These are phyloP conservation scores for Nicotiana obtusifolia DNA, from an alignment of 257 asterid genomes.

Conservation along the genomic window DNA sequence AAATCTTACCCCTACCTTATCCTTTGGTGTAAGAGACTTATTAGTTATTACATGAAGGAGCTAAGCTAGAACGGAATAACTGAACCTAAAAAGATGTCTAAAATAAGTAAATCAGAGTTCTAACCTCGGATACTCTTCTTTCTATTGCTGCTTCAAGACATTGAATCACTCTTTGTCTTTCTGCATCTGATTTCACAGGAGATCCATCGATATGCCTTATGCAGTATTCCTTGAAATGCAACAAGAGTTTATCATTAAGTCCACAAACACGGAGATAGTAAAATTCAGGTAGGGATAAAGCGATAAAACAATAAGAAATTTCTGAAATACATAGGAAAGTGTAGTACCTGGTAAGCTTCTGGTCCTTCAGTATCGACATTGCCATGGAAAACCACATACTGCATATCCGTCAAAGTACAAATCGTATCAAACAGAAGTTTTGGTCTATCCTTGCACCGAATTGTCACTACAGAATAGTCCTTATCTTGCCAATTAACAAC, in stretches of 20 bases:
- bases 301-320: not conserved
- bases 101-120: not conserved
- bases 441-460: conserved; percentile 86
- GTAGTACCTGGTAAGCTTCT: conserved; percentile 78
- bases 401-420: conserved; percentile 94
- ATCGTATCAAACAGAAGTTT: conserved; percentile 81
- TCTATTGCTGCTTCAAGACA: conserved; percentile 96
- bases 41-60: not conserved
- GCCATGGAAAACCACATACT: conserved; percentile 92
- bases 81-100: not conserved
- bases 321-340: not conserved
- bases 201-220: conserved; percentile 90
- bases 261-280: not conserved
- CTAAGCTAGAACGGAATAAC: not conserved
- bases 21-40: no score
- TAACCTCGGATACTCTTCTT: conserved; percentile 92
- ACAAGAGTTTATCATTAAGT: conserved; percentile 8
- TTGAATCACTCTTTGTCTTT: conserved; percentile 80
- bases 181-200: conserved; percentile 95
- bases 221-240: conserved; percentile 69
- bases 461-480: conserved; percentile 82
- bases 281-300: not conserved
- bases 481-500: conserved; percentile 89
- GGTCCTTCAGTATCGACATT: conserved; percentile 72
- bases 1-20: no score